Conservation (phyloP, 1,139 yeast species). For the Magnusiomyces ingens region DNA sequence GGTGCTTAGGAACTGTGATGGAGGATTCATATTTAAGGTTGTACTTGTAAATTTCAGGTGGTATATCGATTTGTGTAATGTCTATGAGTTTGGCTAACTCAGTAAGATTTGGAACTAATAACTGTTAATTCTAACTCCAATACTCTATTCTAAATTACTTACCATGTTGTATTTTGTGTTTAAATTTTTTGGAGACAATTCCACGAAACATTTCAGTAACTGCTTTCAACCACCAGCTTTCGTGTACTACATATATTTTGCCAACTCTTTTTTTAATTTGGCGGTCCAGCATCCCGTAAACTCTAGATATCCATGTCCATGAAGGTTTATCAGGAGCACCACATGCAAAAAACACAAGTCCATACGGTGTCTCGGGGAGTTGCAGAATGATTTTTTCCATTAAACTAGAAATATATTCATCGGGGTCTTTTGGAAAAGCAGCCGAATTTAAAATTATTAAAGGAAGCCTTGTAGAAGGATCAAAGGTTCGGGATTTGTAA, state of each 20-base stretch:
- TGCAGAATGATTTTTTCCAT: slow-evolving; percentile 30
- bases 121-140: too few species aligned
- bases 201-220: slow-evolving; percentile 67
- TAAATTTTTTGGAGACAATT: slow-evolving; percentile 44
- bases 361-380: slow-evolving; percentile 52
- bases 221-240: slow-evolving; percentile 82
- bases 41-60: slow-evolving; percentile 61
- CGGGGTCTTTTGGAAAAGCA: slow-evolving; percentile 40
- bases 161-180: slow-evolving; percentile 38
- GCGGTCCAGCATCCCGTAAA: slow-evolving; percentile 62
- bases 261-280: slow-evolving; percentile 48
- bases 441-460: slow-evolving; percentile 70
- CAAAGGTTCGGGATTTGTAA: slow-evolving; percentile 51
- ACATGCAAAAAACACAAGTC: slow-evolving; percentile 67
- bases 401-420: slow-evolving; percentile 17
- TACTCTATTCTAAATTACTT: not conserved
- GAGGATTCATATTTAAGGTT: slow-evolving; percentile 35
- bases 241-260: slow-evolving; percentile 78
- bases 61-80: slow-evolving; percentile 68
- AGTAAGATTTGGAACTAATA: slow-evolving; percentile 46
- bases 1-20: slow-evolving; percentile 34
- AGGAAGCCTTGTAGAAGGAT: slow-evolving; percentile 58
- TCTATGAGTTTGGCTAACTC: slow-evolving; percentile 62
- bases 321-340: slow-evolving; percentile 51
- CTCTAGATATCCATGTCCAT: slow-evolving; percentile 76